A percentile compares a stretch with the other conserved stretches of the same genome.
These are phyloP conservation scores for Pseudocercospora musae DNA, from an alignment of 2,329 filamentous ascomycete genomes.

Conservation along the genomic window DNA sequence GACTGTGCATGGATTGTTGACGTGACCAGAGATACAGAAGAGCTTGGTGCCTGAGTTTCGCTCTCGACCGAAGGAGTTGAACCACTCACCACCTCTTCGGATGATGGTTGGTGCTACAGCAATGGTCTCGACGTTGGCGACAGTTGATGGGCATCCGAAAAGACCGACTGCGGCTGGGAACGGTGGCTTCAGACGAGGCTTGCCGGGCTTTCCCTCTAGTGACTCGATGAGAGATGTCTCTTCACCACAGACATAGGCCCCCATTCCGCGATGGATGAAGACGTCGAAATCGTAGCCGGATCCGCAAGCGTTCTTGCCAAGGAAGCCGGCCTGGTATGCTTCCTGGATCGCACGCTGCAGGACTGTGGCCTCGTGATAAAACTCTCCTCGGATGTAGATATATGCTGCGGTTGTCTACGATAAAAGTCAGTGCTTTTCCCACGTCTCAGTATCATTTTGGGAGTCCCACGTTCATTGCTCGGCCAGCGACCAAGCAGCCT, in stretches of 20 bases:
- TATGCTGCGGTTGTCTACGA: slow-evolving; percentile 79
- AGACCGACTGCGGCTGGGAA: slow-evolving; percentile 97
- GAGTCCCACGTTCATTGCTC: slow-evolving; percentile 76
- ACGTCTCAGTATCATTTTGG: background rate
- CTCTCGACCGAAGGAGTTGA: slow-evolving; percentile 89
- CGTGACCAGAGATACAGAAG: slow-evolving; percentile 96
- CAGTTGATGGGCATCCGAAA: slow-evolving; percentile 96
- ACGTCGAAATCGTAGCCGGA: slow-evolving; percentile 98
- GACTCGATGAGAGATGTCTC: slow-evolving; percentile 98
- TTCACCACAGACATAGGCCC: slow-evolving; percentile 96
- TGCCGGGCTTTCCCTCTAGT: slow-evolving; percentile 95
- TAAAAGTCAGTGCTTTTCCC: background rate
- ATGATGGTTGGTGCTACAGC: slow-evolving; percentile 95
- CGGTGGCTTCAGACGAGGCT: slow-evolving; percentile 96
- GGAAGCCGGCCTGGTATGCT: slow-evolving; percentile 88
- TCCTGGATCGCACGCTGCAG: slow-evolving; percentile 96
- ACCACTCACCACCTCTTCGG: slow-evolving; percentile 89
- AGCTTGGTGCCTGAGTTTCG: slow-evolving; percentile 97
- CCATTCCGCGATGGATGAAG: slow-evolving; percentile 92
- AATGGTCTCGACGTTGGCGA: slow-evolving; percentile 96
- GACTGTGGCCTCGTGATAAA: slow-evolving; percentile 90
- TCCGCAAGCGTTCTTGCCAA: slow-evolving; percentile 97
- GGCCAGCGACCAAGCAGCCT: slow-evolving; percentile 90
- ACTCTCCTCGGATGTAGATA: slow-evolving; percentile 99
- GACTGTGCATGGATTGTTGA: slow-evolving; percentile 97